These are phyloP conservation scores for Herpetomonas muscarum DNA, from an alignment of 208 protist genomes.

Conservation along the genomic window DNA sequence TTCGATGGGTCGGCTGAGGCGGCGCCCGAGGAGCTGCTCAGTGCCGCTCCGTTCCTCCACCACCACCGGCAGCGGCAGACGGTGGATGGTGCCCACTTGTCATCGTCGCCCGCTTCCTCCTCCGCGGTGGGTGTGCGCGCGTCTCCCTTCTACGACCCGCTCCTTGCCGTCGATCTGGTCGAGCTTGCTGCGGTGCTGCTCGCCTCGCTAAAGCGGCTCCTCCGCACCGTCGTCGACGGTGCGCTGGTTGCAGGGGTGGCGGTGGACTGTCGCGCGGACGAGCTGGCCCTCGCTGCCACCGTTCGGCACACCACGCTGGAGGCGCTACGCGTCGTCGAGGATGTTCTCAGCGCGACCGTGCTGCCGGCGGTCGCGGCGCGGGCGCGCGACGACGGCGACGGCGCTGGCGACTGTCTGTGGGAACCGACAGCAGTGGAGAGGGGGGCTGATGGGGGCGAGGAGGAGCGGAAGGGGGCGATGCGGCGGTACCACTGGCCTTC, in stretches of 20 bases:
- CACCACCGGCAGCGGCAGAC: too few species aligned
- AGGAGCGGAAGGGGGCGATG: neutral
- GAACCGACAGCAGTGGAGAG: too few species aligned
- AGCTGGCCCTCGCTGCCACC: neutral
- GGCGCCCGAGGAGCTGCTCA: too few species aligned
- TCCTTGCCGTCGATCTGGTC: neutral
- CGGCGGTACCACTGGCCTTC: neutral
- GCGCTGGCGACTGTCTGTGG: too few species aligned
- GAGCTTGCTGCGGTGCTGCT: conserved; percentile 1
- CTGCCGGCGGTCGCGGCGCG: too few species aligned
- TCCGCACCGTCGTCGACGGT: conserved; percentile 5
- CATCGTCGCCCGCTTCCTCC: too few species aligned
- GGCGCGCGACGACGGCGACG: too few species aligned
- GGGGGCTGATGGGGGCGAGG: too few species aligned
- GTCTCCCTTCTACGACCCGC: neutral
- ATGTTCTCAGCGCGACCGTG: neutral
- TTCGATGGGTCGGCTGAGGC: too few species aligned
- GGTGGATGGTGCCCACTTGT: too few species aligned
- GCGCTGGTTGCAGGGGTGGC: neutral
- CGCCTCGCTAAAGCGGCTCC: neutral
- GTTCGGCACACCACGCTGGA: neutral
- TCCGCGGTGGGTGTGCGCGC: too few species aligned
- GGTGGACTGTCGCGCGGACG: neutral
- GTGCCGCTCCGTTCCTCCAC: too few species aligned
- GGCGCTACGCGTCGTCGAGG: neutral